A percentile compares a stretch with the other conserved stretches of the same genome.
Evolutionary conservation across 805 yeast species (phyloP).

Genomic region (Pichia pseudocactophila): DNA sequence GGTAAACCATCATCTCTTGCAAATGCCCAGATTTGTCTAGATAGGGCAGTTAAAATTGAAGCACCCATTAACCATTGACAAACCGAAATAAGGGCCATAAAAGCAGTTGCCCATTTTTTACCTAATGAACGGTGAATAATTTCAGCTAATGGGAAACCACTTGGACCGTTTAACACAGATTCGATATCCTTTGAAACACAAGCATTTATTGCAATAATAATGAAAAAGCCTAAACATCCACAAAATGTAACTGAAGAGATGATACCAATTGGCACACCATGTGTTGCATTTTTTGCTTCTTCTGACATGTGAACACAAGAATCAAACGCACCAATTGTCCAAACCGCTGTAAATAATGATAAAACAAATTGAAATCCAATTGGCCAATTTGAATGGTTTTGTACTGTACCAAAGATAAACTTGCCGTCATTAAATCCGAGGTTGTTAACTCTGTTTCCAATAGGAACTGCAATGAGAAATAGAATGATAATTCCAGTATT

Average conservation of each 20-base stretch:
- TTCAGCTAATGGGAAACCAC: constrained; percentile 62
- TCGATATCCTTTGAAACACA: constrained; percentile 40
- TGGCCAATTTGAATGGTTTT: constrained; percentile 47
- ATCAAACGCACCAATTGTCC: constrained; percentile 73
- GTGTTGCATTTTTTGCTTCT: constrained; percentile 55
- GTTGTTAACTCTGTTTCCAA: constrained; percentile 37
- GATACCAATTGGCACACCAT: constrained; percentile 59
- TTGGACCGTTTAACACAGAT: constrained; percentile 33
- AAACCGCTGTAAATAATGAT: constrained; percentile 51
- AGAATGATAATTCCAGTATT: constrained; percentile 46
- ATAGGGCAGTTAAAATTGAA: constrained; percentile 51
- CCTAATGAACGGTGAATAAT: constrained; percentile 56
- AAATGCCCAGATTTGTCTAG: constrained; percentile 69
- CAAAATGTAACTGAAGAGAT: constrained; percentile 50
- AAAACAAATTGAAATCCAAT: constrained; percentile 46
- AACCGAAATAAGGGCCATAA: constrained; percentile 47
- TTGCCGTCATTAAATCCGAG: constrained; percentile 37
- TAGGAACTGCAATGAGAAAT: constrained; percentile 55
- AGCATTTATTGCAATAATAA: constrained; percentile 45
- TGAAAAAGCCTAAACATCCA: constrained; percentile 48
- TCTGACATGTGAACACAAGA: constrained; percentile 67
- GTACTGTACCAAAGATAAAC: constrained; percentile 46
- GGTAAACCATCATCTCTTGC: constrained; percentile 74
- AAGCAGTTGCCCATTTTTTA: constrained; percentile 53
- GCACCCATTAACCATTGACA: constrained; percentile 64